Evolutionary conservation across 805 yeast genomes (phyloP).

Genomic region (Naumovozyma dairenensis): DNA sequence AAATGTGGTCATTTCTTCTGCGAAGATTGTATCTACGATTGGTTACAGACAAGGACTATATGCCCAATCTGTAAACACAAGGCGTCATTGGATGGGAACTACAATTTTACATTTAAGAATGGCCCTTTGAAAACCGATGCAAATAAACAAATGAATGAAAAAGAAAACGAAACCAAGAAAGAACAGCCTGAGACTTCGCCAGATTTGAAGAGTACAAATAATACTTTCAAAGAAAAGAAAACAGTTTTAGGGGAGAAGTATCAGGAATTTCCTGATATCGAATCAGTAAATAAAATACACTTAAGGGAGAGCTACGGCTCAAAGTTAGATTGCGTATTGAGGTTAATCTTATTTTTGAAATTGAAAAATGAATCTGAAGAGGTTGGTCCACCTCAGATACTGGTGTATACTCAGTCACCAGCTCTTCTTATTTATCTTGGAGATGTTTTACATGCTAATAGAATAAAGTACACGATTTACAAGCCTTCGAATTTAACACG

Average conservation of each 20-base stretch:
- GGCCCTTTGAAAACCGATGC: slow-evolving; percentile 1
- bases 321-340: slow-evolving; percentile 74
- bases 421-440: slow-evolving; percentile 60
- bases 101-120: slow-evolving; percentile 49
- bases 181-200: not conserved
- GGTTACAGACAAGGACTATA: slow-evolving; percentile 47
- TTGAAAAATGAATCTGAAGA: slow-evolving; percentile 34
- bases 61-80: slow-evolving; percentile 79
- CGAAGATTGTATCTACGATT: slow-evolving; percentile 62
- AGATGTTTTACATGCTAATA: slow-evolving; percentile 51
- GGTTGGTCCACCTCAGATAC: slow-evolving; percentile 51
- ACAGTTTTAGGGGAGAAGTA: slow-evolving; percentile 18
- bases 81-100: slow-evolving; percentile 43
- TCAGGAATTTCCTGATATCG: slow-evolving; percentile 24
- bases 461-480: slow-evolving; percentile 33
- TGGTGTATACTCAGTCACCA: slow-evolving; percentile 84
- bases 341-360: slow-evolving; percentile 58
- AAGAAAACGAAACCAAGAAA: not conserved
- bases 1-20: slow-evolving; percentile 93
- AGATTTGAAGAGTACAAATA: not conserved
- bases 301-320: slow-evolving; percentile 60
- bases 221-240: slow-evolving; percentile 14
- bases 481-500: slow-evolving; percentile 30
- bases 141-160: not conserved
- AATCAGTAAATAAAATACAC: slow-evolving; percentile 36